A percentile compares a stretch with the other conserved stretches of the same genome.
phyloP scores from a whole-genome alignment of 2,329 filamentous ascomycete species.

The Cercospora citrullina region DNA sequence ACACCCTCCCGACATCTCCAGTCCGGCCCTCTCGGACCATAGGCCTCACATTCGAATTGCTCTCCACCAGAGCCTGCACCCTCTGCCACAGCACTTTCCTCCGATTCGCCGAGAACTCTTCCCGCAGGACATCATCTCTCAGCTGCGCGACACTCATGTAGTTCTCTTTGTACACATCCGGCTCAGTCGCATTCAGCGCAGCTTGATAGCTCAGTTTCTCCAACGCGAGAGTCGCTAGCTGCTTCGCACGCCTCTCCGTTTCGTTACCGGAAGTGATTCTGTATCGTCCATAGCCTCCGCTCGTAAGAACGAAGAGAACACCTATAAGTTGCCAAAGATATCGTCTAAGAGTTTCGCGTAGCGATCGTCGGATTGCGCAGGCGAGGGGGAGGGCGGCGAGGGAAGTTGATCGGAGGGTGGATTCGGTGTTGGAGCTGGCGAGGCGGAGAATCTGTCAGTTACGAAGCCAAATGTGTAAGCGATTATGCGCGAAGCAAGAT shows the following conservation, averaged over 20 bases:
- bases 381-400: slow-evolving; percentile 86
- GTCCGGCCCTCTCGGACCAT: slow-evolving; percentile 64
- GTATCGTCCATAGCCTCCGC: slow-evolving; percentile 62
- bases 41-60: slow-evolving; percentile 86
- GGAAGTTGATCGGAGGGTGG: slow-evolving; percentile 76
- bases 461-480: slow-evolving; percentile 28
- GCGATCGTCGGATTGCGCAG: slow-evolving; percentile 75
- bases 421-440: slow-evolving; percentile 55
- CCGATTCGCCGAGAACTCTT: slow-evolving; percentile 73
- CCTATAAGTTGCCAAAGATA: slow-evolving; percentile 81
- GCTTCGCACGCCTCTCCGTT: slow-evolving; percentile 72
- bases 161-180: slow-evolving; percentile 65
- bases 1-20: slow-evolving; percentile 60
- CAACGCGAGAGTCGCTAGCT: slow-evolving; percentile 79
- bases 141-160: slow-evolving; percentile 88
- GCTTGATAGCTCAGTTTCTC: slow-evolving; percentile 82
- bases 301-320: slow-evolving; percentile 54
- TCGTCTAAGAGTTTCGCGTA: slow-evolving; percentile 79
- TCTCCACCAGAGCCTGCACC: slow-evolving; percentile 82
- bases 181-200: slow-evolving; percentile 68
- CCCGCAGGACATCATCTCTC: slow-evolving; percentile 83
- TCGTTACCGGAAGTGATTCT: slow-evolving; percentile 63
- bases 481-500: slow-evolving; percentile 6
- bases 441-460: slow-evolving; percentile 83
- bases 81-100: slow-evolving; percentile 81